Base-by-base conservation (phyloP, 176 grass and related monocot species). In the Phragmites australis region DNA sequence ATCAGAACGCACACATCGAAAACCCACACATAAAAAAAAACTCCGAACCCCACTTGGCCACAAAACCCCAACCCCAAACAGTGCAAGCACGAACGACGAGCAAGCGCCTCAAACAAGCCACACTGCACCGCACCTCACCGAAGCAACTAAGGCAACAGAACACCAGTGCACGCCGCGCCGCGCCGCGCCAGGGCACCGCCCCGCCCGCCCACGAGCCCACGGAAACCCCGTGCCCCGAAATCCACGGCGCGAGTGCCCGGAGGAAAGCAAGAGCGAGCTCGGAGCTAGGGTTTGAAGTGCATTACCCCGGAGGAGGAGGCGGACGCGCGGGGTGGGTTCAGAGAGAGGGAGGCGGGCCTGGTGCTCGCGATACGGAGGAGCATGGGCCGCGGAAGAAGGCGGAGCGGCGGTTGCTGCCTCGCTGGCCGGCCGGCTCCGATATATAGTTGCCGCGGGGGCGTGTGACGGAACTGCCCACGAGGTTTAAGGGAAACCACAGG, bases 251-350 rank as follows among this genome's bases (percentile, higher is more conserved):
- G 44, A 11, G 19, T 16, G 2, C 42, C 62, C 8, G 48, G 41
- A 2, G 18, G 9, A 2, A 1, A 3, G 18, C 17, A 21, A 56
- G 61, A 52, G 70, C 3, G 22, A 51, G 1, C 32, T 18, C 5
- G 0, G 43, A 21, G 72, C 32, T 54, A 40, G 79, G 63, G 21
- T 25, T 59, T 22, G 1, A 23, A 1, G 53, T 21, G n/a, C 60
- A 76, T 87, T 87, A 81, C 78, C 85, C 8, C 29, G 67, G 74
- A 15, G 45, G 66, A 23, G 48, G 14, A 31, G 18, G 81, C 16
- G 80, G 68, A 21, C 12, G 46, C 16, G 7, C 45, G 8, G 45
- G 4, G 54, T 0, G 26, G 40, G 25, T 21, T 56, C n/a, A 25
- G 6, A 5, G 32, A 5, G 57, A 19, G 19, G 2, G 9, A 21